phyloP scores from a whole-genome alignment of 352 stramenopile genomes.

The Phytophthora lateralis region DNA sequence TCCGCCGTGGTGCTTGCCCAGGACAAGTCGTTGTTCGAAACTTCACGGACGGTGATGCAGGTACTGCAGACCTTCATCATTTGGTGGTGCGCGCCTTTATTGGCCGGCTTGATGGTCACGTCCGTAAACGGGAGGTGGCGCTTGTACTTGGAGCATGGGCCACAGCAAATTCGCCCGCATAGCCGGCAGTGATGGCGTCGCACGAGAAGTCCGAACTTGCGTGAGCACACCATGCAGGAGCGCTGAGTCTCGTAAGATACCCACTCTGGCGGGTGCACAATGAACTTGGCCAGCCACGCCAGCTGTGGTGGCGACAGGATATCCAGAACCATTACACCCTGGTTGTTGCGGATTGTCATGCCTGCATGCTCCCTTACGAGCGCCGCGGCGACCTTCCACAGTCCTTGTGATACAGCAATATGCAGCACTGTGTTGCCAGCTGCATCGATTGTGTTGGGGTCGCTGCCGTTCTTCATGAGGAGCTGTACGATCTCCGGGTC shows the following conservation, averaged over 20 bases:
- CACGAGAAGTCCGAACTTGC: constrained; percentile 72
- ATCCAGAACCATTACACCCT: constrained; percentile 75
- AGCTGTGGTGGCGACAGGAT: constrained; percentile 73
- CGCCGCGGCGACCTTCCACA: constrained; percentile 75
- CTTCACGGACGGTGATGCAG: constrained; percentile 67
- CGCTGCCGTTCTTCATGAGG: constrained; percentile 76
- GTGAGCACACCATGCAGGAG: constrained; percentile 75
- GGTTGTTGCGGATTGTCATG: constrained; percentile 81
- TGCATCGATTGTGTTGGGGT: constrained; percentile 74
- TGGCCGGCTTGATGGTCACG: constrained; percentile 44
- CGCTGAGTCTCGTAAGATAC: constrained; percentile 67
- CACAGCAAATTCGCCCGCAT: constrained; percentile 83
- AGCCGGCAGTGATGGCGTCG: constrained; percentile 83
- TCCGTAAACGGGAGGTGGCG: constrained; percentile 63
- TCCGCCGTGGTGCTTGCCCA: constrained; percentile 56
- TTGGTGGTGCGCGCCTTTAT: constrained; percentile 42
- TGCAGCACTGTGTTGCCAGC: constrained; percentile 82
- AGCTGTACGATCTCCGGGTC: constrained; percentile 71
- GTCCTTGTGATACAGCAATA: constrained; percentile 73
- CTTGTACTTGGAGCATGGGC: constrained; percentile 82
- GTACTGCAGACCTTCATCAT: constrained; percentile 75
- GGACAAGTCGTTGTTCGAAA: constrained; percentile 55
- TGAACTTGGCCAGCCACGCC: constrained; percentile 82
- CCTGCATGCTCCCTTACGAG: constrained; percentile 67
- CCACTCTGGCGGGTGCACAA: constrained; percentile 74